Conservation (phyloP, 352 stramenopile species). For the Phytophthora hibernalis region DNA sequence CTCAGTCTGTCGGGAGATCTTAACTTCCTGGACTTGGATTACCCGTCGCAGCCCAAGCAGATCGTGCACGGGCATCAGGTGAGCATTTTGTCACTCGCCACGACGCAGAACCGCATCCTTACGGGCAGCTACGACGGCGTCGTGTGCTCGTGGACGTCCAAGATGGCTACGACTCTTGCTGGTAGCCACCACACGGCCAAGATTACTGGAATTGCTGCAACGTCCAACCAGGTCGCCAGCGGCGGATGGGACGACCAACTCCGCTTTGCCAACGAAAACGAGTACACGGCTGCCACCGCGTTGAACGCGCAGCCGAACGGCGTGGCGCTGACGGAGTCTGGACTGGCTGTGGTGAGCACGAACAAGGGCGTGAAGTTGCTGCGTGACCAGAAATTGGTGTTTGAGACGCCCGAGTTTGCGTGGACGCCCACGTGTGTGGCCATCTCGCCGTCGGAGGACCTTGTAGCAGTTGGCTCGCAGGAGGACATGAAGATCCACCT, state of each 20-base stretch:
- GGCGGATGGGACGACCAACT: conserved; percentile 93
- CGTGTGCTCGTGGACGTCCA: conserved; percentile 90
- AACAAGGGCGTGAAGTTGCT: conserved; percentile 89
- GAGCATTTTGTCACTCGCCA: conserved; percentile 89
- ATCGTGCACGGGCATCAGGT: conserved; percentile 93
- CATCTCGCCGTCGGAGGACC: conserved; percentile 70
- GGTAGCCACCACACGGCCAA: conserved; percentile 73
- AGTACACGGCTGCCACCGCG: conserved; percentile 68
- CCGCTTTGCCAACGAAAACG: conserved; percentile 65
- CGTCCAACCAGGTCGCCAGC: conserved; percentile 75
- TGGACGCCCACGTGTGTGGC: conserved; percentile 84
- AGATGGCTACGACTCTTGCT: conserved; percentile 49
- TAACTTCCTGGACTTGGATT: conserved; percentile 78
- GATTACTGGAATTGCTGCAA: conserved; percentile 82
- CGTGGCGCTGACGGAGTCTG: conserved; percentile 64
- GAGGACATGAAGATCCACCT: conserved; percentile 91
- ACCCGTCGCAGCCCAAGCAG: conserved; percentile 74
- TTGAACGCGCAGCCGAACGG: conserved; percentile 78
- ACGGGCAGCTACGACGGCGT: conserved; percentile 96
- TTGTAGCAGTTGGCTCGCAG: conserved; percentile 80
- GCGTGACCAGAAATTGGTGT: conserved; percentile 70
- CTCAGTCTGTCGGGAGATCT: conserved; percentile 87
- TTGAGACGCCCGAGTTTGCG: conserved; percentile 77
- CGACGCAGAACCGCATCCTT: conserved; percentile 75
- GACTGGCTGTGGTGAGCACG: conserved; percentile 68